Base-by-base conservation (phyloP, 495 filamentous ascomycete species). In the Neurospora sp. region DNA sequence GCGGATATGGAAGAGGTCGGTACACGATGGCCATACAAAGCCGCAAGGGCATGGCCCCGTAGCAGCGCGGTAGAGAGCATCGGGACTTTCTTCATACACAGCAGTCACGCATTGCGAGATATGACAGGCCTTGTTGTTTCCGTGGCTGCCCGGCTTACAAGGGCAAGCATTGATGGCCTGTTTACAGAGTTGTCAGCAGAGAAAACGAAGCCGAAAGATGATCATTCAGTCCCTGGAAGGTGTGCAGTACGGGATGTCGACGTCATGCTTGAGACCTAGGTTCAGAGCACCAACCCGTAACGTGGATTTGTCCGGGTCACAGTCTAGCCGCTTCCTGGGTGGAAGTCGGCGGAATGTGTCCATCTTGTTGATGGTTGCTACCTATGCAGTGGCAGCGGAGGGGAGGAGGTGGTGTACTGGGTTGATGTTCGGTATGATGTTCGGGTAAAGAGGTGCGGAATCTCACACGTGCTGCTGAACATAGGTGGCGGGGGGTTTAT, bases 121-220 rank as follows among this genome's bases (percentile, higher is more conserved):
- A 71, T 79, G 70, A 39, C 79, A 81, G 12, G 77, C 73, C 70
- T 79, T 80, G 71, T 80, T 77, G 18, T 75, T 77, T 3, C 42
- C 69, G 69, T 81, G 79, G 40, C 46, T 41, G 20, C 37, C 39
- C 10, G 74, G 70, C 23, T 70, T 44, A 69, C 79, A 78, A 4
- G 44, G 72, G 72, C 78, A 78, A 23, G 59, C n/a, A 44, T 71
- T 73, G 54, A 77, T 54, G 20, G 71, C 72, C 77, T 79, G 42
- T 69, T 41, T n/a, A n/a, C n/a, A 23, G 12, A 14, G n/a, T 42
- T 69, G 54, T 66, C 54, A 66, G 54, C 27, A 66, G 23, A 66
- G 54, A 16, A 66, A 18, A 16, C 27, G 54, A 66, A 66, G 27
- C 54, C 54, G 14, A 66, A 18, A 18, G 23, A 66, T 37, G 54